Evolutionary conservation across 2,329 filamentous ascomycete genomes (phyloP), one percentile per base, ranked within the genome.

Genomic region (Neofusicoccum sp.): DNA sequence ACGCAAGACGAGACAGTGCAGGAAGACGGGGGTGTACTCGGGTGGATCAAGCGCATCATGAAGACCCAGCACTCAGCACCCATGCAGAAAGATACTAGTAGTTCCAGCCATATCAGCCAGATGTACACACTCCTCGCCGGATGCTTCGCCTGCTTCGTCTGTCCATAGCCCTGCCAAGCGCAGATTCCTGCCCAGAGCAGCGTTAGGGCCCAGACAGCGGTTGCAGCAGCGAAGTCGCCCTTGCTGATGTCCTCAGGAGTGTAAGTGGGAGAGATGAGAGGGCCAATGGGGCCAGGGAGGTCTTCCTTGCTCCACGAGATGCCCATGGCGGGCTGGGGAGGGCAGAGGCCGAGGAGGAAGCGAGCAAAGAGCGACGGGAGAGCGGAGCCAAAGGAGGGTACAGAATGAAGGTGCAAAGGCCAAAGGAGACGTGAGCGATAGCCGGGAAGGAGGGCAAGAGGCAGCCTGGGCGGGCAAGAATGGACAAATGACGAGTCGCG

Each of bases 91-190:
- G 77, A 81, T 3, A 78, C 77, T 1, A 73, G 1, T 3, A 83
- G 73, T 67, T 83, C 81, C 33, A 77, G 58, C 81, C 81, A 83
- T 61, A 83, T 77, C 77, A 83, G 78, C 73, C 77, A 79, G 0
- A 83, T 73, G 64, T 82, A 82, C 1, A 75, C 70, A 64, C 79
- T 81, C 12, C 69, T 65, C 29, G 73, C 36, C 6, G 74, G 66
- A 62, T 67, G 67, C 12, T 73, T 67, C 3, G 73, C 73, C 3
- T 61, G 66, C 11, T 41, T 71, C 52, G 62, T 76, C 67, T 69
- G 74, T 56, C 16, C 45, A 52, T 69, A 72, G 7, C 71, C 76
- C n/a, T 72, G 67, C 62, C 71, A 79, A 43, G 76, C 64, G 6
- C 73, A 72, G 16, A 74, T 39, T 3, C 68, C 28, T 7, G 62